These are phyloP conservation scores for Alternaria burnsii DNA, from an alignment of 2,329 filamentous ascomycete genomes.

Conservation along the genomic window DNA sequence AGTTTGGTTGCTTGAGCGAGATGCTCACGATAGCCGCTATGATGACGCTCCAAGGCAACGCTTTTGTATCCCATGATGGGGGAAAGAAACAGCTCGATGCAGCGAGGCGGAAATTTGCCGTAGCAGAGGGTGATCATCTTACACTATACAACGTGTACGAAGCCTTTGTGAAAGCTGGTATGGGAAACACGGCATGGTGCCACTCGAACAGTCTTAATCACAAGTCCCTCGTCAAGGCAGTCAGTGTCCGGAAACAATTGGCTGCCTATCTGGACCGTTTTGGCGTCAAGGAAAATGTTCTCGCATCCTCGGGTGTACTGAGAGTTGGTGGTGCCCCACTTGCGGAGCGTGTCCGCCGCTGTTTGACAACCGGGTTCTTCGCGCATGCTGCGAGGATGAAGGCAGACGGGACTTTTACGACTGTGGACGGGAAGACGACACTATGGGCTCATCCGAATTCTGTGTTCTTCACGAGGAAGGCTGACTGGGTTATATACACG, in stretches of 20 bases:
- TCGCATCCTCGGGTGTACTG: slow-evolving; percentile 54
- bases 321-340: slow-evolving; percentile 58
- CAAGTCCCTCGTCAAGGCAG: slow-evolving; percentile 80
- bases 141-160: slow-evolving; percentile 95
- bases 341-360: slow-evolving; percentile 80
- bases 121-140: slow-evolving; percentile 91
- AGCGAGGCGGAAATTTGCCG: slow-evolving; percentile 82
- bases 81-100: slow-evolving; percentile 79
- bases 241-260: slow-evolving; percentile 86
- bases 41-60: slow-evolving; percentile 82
- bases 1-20: slow-evolving; percentile 82
- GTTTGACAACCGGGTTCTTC: slow-evolving; percentile 90
- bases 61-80: slow-evolving; percentile 83
- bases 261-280: slow-evolving; percentile 88
- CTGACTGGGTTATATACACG: slow-evolving; percentile 95
- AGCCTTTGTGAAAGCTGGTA: slow-evolving; percentile 82
- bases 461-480: slow-evolving; percentile 94
- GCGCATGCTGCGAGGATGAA: slow-evolving; percentile 94
- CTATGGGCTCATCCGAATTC: slow-evolving; percentile 91
- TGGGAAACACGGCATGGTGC: slow-evolving; percentile 86
- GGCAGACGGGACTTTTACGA: slow-evolving; percentile 86
- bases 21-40: slow-evolving; percentile 93
- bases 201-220: slow-evolving; percentile 87
- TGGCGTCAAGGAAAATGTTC: slow-evolving; percentile 65
- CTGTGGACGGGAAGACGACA: slow-evolving; percentile 79